These are phyloP conservation scores for Antarctomyces pellizariae DNA, from an alignment of 495 filamentous ascomycete genomes.

Conservation along the genomic window DNA sequence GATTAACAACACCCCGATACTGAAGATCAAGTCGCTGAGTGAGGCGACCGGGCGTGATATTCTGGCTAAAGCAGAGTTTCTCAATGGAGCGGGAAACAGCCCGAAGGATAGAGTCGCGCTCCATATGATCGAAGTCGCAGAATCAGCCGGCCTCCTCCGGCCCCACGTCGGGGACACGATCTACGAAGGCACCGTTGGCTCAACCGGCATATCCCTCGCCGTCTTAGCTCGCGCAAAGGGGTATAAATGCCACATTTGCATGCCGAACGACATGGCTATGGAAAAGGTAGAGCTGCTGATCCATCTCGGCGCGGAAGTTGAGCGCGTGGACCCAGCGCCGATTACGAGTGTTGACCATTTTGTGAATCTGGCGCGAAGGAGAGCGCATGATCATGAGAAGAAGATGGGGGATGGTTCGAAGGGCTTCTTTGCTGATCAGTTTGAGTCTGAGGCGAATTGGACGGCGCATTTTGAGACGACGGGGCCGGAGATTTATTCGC, in stretches of 20 bases:
- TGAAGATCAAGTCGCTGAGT: conserved; percentile 70
- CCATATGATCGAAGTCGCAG: conserved; percentile 67
- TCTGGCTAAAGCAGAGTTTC: conserved; percentile 85
- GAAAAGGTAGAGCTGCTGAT: conserved; percentile 80
- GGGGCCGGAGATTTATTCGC: conserved; percentile 67
- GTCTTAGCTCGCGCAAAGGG: conserved; percentile 70
- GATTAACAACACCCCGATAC: conserved; percentile 83
- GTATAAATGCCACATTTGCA: conserved; percentile 86
- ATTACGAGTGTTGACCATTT: conserved; percentile 83
- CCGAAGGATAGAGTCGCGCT: conserved; percentile 91
- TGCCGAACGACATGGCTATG: conserved; percentile 75
- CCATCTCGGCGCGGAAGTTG: conserved; percentile 75
- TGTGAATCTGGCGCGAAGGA: conserved; percentile 71
- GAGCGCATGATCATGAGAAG: conserved; percentile 43
- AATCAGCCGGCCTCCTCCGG: conserved; percentile 49
- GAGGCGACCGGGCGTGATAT: conserved; percentile 86
- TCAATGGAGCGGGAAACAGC: conserved; percentile 87
- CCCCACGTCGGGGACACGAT: conserved; percentile 76
- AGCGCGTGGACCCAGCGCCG: conserved; percentile 71
- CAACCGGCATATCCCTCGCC: conserved; percentile 82
- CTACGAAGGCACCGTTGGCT: conserved; percentile 93
- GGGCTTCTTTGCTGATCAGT: conserved; percentile 93
- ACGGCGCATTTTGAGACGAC: conserved; percentile 60
- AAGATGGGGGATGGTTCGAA: conserved; percentile 18
- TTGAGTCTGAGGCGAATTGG: conserved; percentile 78